Base-by-base conservation (phyloP, 768 basidiomycete genomes). In the Phanerochaete carnosa region DNA sequence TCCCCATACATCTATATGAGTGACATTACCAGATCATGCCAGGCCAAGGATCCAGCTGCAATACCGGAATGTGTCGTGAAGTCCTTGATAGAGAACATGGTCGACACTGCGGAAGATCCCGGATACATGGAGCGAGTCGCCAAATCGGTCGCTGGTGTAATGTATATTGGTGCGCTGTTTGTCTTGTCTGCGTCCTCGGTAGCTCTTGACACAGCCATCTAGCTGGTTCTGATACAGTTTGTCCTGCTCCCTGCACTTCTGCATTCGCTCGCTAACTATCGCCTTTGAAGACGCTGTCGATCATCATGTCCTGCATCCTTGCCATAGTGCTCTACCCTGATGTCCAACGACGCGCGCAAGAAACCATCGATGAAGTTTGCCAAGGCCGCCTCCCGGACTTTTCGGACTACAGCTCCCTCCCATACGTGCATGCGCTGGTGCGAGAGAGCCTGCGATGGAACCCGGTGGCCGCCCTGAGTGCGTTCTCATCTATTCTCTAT, bases 301-400 rank as follows among this genome's bases (percentile, higher is more conserved):
- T 72, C 0, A 29, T 76, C 22, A 62, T 60, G 1, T 68, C 74
- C 9, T 75, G 76, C 50, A 33, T 64, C 16, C 57, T 64, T 2
- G 61, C 61, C 1, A 56, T 64, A 57, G 51, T 62, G 11, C 49
- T 59, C 2, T 25, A 59, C 45, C 61, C 64, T 5, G 57, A 64
- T 2, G 22, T 61, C 3, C 56, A 54, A 22, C 28, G 33, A 16
- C 57, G 45, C 26, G 64, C 64, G 1, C 64, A 59, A 30, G 7
- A 7, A 15, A 68, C 74, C 25, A 46, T 64, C 22, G 57, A 64
- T 26, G 29, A 23, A 0, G 60, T 62, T 9, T 46, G 60, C 43
- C 23, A 55, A n/a, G 59, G 56, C 9, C 39, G 64, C 28, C 60
- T 64, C 3, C 64, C 64, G 30, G 43, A 37, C 15, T 64, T 62